Base-by-base conservation (phyloP, 805 yeast species). In the Saturnispora sanitii region DNA sequence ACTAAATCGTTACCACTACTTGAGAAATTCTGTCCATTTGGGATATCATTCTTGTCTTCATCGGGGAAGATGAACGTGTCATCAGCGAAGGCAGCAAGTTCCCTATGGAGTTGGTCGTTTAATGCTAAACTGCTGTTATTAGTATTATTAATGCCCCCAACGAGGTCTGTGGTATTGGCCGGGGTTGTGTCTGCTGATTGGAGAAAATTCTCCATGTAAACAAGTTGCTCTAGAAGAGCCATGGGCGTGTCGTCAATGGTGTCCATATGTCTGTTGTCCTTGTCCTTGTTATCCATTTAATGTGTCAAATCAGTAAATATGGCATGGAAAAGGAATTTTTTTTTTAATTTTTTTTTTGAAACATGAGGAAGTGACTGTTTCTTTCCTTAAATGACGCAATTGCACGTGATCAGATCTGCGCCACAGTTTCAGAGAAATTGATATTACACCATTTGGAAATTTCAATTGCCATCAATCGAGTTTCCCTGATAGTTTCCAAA, bases 31-130 rank as follows among this genome's bases (percentile, higher is more conserved):
- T n/a, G n/a, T n/a, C n/a, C n/a, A n/a, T n/a, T n/a, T n/a, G n/a
- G n/a, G n/a, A n/a, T n/a, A n/a, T 47, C 45, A 45, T 62, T 68
- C 54, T 81, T 81, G 27, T 82, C 90, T 53, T 83, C 92, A 54
- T 82, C 92, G 1, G 90, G 86, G 54, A 82, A 82, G 2, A 82
- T 72, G 49, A 82, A 82, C 2, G 84, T 71, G 44, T 81, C 88
- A 51, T 82, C 88, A 0, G 88, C 90, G 68, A 82, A 82, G 1
- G 87, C 88, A 15, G 85, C 82, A 47, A 82, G 67, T 53, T 82
- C 92, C 15, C 73, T 75, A 5, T 76, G 70, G 20, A 73, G 50
- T 38, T 73, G 70, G 45, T 72, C 77, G 48, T 73, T 78, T 21
- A 72, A 62, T 29, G 63, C 62, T 6, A 16, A 6, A n/a, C 16